Base-by-base conservation (phyloP, 306 rosid genomes). In the Glycine soja region DNA sequence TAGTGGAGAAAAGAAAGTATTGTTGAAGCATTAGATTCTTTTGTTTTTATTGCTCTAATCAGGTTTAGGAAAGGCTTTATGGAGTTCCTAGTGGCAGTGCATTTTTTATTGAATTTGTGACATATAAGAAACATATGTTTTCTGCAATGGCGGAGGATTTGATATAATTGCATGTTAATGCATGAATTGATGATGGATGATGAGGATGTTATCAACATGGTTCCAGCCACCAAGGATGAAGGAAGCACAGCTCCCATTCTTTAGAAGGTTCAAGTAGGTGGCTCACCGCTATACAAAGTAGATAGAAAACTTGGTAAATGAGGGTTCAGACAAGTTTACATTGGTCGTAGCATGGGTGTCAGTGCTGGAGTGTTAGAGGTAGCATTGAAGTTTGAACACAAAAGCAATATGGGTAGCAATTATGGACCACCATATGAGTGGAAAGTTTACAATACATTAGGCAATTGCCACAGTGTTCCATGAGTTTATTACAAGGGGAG, bases 391-490 rank as follows among this genome's bases (percentile, higher is more conserved):
- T 92, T 95, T 9, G 99, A 95, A 88, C 98, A 93, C 77, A 86
- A 87, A 87, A 95, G 83, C 65, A 92, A 98, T 84, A 93, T 90
- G 84, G 99, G 99, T 51, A 93, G 99, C 74, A 93, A 88, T 78
- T 88, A 89, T 76, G 98, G 97, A 79, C 97, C 98, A 24, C 99
- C 99, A 3, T 83, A 88, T 52, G 99, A 95, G 87, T 95, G 99
- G 98, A 92, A 93, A 72, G 97, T 93, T 30, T 93, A 95, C 92
- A 92, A 80, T 38, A 5, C 43, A 38, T 38, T 38, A 38, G 43
- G 43, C 7, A 0, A 1, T 38, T 3, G 43, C 43, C 43, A 4
- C 38, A 4, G 43, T 38, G 43, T 38, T 38, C 43, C 6, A 4
- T 7, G 7, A 38, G 43, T 38, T 38, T 7, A 38, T 5, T 38